Evolutionary conservation across 140 eudicot genomes (phyloP).

Genomic region (Stevia rebaudiana): DNA sequence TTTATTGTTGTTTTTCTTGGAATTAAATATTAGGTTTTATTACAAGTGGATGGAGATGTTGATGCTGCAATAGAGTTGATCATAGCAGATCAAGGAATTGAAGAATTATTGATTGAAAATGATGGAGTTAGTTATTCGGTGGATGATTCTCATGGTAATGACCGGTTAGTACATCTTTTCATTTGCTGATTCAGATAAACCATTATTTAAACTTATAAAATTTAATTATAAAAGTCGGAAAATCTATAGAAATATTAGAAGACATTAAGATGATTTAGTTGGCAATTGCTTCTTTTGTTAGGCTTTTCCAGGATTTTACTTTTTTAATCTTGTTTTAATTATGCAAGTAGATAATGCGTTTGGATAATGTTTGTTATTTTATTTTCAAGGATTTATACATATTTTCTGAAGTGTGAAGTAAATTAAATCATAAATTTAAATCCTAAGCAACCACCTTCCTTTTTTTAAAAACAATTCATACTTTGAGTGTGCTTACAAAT

Average conservation of each 20-base stretch:
- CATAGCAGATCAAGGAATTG: slow-evolving; percentile 57
- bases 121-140: slow-evolving; percentile 22
- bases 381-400: background rate
- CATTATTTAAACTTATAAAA: background rate
- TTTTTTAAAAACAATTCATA: background rate
- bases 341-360: background rate
- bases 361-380: background rate
- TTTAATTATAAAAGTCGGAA: background rate
- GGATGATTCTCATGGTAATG: slow-evolving; percentile 52
- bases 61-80: slow-evolving; percentile 83
- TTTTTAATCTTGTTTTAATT: background rate
- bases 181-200: slow-evolving; percentile 20
- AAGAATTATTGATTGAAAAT: slow-evolving; percentile 34
- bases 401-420: background rate
- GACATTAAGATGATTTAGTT: background rate
- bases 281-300: background rate
- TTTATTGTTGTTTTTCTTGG: slow-evolving; percentile 4
- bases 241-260: background rate
- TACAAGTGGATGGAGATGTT: slow-evolving; percentile 62
- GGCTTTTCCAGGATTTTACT: background rate
- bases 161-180: slow-evolving; percentile 36
- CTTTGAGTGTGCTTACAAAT: background rate
- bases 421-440: background rate
- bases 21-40: slow-evolving; percentile 45
- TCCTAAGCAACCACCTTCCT: background rate